Evolutionary conservation across 208 protist genomes (phyloP).

Genomic region (Trypanosoma theileri): DNA sequence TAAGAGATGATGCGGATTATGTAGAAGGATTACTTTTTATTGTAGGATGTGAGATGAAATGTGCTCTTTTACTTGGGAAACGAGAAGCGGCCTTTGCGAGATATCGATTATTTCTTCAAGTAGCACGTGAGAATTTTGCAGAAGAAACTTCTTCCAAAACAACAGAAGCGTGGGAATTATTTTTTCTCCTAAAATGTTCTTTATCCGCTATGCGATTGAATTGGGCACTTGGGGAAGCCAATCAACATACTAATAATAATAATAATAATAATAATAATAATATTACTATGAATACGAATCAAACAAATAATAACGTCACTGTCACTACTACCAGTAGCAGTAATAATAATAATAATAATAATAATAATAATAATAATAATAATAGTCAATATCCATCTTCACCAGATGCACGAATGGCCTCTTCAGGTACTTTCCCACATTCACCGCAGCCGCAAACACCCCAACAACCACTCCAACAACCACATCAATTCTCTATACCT

Average conservation of each 20-base stretch:
- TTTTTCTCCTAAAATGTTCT: constrained; percentile 68
- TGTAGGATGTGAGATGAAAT: constrained; percentile 53
- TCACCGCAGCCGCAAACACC: not conserved
- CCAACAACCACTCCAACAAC: not conserved
- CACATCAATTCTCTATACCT: too few species aligned
- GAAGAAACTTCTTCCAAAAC: constrained; percentile 26
- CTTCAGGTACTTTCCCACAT: not conserved
- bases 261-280: not conserved
- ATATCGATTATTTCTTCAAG: constrained; percentile 57
- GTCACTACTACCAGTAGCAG: too few species aligned
- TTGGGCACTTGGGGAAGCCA: not conserved
- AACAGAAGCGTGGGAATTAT: constrained; percentile 38
- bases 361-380: not conserved
- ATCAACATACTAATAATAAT: not conserved
- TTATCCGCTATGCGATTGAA: constrained; percentile 49
- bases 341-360: not conserved
- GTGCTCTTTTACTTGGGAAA: constrained; percentile 47
- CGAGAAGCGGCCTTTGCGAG: constrained; percentile 32
- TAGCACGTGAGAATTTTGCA: constrained; percentile 74
- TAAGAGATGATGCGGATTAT: constrained; percentile 50
- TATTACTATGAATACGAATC: not conserved
- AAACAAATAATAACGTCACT: too few species aligned
- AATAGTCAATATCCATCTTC: not conserved
- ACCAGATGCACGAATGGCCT: not conserved
- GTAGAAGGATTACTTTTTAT: constrained; percentile 69